These are phyloP conservation scores for Phialemoniopsis sp. DNA, from an alignment of 2,329 filamentous ascomycete genomes.

Conservation along the genomic window DNA sequence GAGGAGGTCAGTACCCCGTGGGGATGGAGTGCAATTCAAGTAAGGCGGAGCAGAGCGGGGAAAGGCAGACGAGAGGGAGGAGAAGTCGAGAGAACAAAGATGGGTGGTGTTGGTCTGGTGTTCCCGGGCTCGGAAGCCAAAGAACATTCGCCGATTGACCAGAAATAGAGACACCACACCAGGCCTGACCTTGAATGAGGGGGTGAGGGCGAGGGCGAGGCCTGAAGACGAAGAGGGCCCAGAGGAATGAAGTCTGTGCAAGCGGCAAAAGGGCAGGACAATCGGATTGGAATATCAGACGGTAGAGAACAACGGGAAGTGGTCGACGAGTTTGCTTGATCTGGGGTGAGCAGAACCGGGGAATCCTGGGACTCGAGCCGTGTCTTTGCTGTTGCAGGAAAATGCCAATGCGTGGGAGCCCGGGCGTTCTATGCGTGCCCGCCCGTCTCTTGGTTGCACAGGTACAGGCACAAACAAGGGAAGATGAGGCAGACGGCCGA, in stretches of 20 bases:
- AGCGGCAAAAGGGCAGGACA: too few relatives aligned
- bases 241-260: too few relatives aligned
- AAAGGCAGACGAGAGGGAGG: neutral
- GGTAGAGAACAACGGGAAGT: neutral
- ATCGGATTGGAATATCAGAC: neutral
- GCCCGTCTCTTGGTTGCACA: neutral
- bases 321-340: neutral
- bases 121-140: too few relatives aligned
- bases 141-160: too few relatives aligned
- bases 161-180: too few relatives aligned
- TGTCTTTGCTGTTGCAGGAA: neutral
- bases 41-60: neutral
- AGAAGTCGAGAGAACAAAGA: neutral
- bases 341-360: neutral
- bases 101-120: neutral
- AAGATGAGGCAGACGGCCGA: constrained; percentile 10
- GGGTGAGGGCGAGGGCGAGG: too few relatives aligned
- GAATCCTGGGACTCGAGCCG: neutral
- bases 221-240: too few relatives aligned
- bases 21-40: constrained; percentile 1
- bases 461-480: constrained; percentile 10
- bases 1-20: neutral
- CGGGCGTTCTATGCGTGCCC: too few relatives aligned
- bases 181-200: too few relatives aligned
- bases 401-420: neutral